Evolutionary conservation across 306 rosid species (phyloP).

Genomic region (Delonix regia): DNA sequence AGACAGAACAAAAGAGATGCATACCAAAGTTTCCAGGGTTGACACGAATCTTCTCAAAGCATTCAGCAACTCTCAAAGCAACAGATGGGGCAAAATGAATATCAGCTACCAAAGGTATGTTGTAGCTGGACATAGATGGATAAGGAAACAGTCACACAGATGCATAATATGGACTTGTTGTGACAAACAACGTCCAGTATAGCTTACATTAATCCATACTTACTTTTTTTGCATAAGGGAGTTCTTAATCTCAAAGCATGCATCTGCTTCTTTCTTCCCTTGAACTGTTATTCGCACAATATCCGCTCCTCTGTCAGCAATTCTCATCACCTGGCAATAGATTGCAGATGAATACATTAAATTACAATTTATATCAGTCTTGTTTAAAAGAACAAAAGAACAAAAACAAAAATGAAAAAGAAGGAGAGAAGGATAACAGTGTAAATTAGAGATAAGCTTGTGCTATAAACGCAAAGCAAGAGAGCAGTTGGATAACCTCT

Average conservation of each 20-base stretch:
- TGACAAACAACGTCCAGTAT: constrained; percentile 26
- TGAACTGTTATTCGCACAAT: constrained; percentile 95
- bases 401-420: not conserved
- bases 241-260: constrained; percentile 91
- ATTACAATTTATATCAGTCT: not conserved
- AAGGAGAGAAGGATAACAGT: not conserved
- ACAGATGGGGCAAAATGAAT: constrained; percentile 90
- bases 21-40: constrained; percentile 93
- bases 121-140: constrained; percentile 61
- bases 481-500: constrained; percentile 60
- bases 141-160: constrained; percentile 24
- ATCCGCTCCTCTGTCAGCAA: constrained; percentile 94
- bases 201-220: constrained; percentile 33
- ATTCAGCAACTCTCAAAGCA: constrained; percentile 87
- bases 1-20: constrained; percentile 24
- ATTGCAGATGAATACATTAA: constrained; percentile 33
- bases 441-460: not conserved
- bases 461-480: constrained; percentile 10
- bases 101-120: constrained; percentile 86
- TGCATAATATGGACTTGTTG: not conserved
- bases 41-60: constrained; percentile 95
- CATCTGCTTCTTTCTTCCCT: constrained; percentile 98
- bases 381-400: not conserved
- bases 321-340: constrained; percentile 79
- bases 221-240: constrained; percentile 95